Evolutionary conservation across 148 eudicot species (phyloP), one percentile per base, ranked within the genome.

Genomic region (Cornus kousa): DNA sequence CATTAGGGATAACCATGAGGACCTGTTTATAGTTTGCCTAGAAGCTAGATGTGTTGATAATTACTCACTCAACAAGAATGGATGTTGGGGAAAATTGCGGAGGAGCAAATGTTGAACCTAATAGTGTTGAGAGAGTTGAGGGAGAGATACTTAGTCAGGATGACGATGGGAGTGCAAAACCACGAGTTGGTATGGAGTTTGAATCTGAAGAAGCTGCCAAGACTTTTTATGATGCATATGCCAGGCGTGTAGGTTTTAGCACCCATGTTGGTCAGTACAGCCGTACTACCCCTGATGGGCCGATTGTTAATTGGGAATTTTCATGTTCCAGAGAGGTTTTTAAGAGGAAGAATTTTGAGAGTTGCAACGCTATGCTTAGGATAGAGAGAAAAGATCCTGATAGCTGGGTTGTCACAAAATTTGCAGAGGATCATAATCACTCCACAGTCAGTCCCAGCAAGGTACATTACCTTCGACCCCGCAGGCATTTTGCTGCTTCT

Each of bases 351-450:
- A 81, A 84, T 71, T 82, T 77, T 17, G 85, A 87, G 19, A 80
- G 77, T 75, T 87, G 86, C 60, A 80, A 82, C 62, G 88, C 88
- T 9, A 75, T 83, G 85, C 79, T 87, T 31, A 55, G 81, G 70
- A 77, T 87, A 68, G 88, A 86, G 62, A 82, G 77, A 32, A 84
- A 73, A 60, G 86, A 78, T 86, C 62, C 68, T 48, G 79, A 86
- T 43, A 66, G 78, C 64, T 88, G 88, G 90, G 88, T 87, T 28
- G 84, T 87, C 11, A 82, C 90, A 33, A 85, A 85, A 71, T 85
- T 87, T 81, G 85, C 83, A 65, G 84, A 85, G 81, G 86, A 83
- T 69, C 90, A 87, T 83, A 87, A 83, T 60, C 90, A 87, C 79
- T 82, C 86, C 75, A 82, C 50, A 37, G 82, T 28, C 19, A 70